phyloP scores from a whole-genome alignment of 176 grass and related monocot genomes.

The Oryza punctata region DNA sequence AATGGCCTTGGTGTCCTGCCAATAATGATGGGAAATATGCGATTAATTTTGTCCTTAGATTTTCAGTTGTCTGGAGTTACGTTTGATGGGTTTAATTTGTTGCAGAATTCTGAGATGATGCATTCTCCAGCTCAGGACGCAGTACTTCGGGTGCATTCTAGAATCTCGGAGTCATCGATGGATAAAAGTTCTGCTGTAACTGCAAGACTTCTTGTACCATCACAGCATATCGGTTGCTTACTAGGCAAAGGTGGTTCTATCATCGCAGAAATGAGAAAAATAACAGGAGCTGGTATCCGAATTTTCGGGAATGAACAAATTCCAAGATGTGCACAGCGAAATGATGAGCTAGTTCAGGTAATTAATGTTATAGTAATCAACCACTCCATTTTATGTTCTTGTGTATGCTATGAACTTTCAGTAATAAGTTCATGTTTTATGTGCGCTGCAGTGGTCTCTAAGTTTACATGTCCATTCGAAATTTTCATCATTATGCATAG shows the following conservation, averaged over 20 bases:
- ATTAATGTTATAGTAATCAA: slow-evolving; percentile 6
- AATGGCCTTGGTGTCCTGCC: slow-evolving; percentile 3
- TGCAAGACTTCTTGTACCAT: slow-evolving; percentile 82
- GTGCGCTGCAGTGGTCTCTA: not conserved
- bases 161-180: slow-evolving; percentile 59
- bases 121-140: slow-evolving; percentile 79
- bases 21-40: not conserved
- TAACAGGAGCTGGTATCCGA: slow-evolving; percentile 75
- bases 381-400: slow-evolving; percentile 10
- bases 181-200: slow-evolving; percentile 61
- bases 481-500: not conserved
- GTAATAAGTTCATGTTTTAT: not conserved
- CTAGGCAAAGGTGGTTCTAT: slow-evolving; percentile 79
- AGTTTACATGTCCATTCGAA: slow-evolving; percentile 18
- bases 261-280: slow-evolving; percentile 78
- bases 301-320: slow-evolving; percentile 75
- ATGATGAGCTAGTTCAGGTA: slow-evolving; percentile 88
- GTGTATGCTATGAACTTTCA: slow-evolving; percentile 4
- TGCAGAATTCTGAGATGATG: slow-evolving; percentile 78
- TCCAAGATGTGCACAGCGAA: slow-evolving; percentile 70
- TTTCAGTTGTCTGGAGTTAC: not conserved
- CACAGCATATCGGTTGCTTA: slow-evolving; percentile 73
- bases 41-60: slow-evolving; percentile 18
- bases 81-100: slow-evolving; percentile 28
- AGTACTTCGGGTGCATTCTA: slow-evolving; percentile 67